These are phyloP conservation scores for Neoboletus subvelutipes DNA, from an alignment of 768 basidiomycete genomes.

Conservation along the genomic window DNA sequence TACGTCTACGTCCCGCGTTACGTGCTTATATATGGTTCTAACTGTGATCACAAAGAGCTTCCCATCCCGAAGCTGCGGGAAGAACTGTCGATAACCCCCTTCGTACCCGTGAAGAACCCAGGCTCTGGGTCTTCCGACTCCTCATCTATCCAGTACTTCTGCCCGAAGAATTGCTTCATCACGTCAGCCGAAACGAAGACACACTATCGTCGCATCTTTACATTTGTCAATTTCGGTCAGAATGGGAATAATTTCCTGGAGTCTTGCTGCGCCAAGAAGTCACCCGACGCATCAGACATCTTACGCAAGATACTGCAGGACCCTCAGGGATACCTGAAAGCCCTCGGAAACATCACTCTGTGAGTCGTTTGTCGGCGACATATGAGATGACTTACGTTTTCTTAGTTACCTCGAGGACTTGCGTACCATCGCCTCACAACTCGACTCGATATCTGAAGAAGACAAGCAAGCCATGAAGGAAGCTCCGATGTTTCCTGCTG, in stretches of 20 bases:
- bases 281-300: slow-evolving; percentile 13
- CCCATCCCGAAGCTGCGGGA: slow-evolving; percentile 5
- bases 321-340: slow-evolving; percentile 7
- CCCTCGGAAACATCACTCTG: neutral
- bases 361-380: neutral
- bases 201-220: slow-evolving; percentile 9
- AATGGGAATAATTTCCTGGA: slow-evolving; percentile 17
- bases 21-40: neutral
- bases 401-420: slow-evolving; percentile 14
- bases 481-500: slow-evolving; percentile 10
- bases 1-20: neutral
- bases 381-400: slow-evolving; percentile 1
- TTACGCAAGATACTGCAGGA: slow-evolving; percentile 6
- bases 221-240: slow-evolving; percentile 15
- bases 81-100: slow-evolving; percentile 4
- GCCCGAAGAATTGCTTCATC: slow-evolving; percentile 18
- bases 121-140: neutral
- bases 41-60: slow-evolving; percentile 3
- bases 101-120: slow-evolving; percentile 10
- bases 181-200: neutral
- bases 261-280: slow-evolving; percentile 12
- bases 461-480: slow-evolving; percentile 12
- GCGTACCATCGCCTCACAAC: slow-evolving; percentile 10
- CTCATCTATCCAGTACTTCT: neutral
- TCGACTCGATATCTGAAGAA: slow-evolving; percentile 10